A percentile compares a stretch with the other conserved stretches of the same genome.
Evolutionary conservation across 2,329 filamentous ascomycete species (phyloP).

Genomic region (Ramularia collo-cygni): DNA sequence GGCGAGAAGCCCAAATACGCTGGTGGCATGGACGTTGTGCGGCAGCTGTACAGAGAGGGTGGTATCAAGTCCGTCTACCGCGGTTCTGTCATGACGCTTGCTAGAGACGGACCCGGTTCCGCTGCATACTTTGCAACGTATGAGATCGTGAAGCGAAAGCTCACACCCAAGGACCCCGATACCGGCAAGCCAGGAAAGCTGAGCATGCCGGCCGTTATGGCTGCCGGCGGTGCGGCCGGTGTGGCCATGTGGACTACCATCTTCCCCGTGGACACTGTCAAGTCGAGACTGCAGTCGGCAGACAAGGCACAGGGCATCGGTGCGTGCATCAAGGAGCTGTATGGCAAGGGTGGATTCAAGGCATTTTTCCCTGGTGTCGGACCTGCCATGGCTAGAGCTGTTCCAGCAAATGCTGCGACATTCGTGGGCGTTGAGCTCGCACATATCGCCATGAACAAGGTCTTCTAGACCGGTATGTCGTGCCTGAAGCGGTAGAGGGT

Average conservation of each 20-base stretch:
- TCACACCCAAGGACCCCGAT: conserved; percentile 74
- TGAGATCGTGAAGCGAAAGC: conserved; percentile 81
- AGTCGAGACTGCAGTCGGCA: conserved; percentile 85
- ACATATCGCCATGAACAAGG: conserved; percentile 73
- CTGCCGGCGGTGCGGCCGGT: conserved; percentile 82
- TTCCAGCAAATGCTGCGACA: conserved; percentile 93
- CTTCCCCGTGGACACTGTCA: conserved; percentile 95
- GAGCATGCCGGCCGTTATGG: conserved; percentile 73
- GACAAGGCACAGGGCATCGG: conserved; percentile 76
- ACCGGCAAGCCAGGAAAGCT: conserved; percentile 68
- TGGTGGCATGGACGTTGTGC: conserved; percentile 82
- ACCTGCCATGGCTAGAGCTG: conserved; percentile 82
- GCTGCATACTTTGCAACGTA: conserved; percentile 97
- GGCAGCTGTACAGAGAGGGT: conserved; percentile 86
- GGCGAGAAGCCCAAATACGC: conserved; percentile 90
- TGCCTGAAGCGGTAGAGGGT: not conserved
- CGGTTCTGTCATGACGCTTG: conserved; percentile 81
- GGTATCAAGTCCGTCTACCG: conserved; percentile 89
- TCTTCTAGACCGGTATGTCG: conserved; percentile 43
- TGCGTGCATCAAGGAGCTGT: conserved; percentile 74
- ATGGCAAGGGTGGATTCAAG: conserved; percentile 71
- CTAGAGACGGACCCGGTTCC: conserved; percentile 84
- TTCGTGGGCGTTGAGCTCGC: conserved; percentile 82
- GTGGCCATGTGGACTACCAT: conserved; percentile 99
- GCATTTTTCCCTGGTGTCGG: conserved; percentile 98